Conservation (phyloP, 2,329 filamentous ascomycete genomes). For the Herpotrichia juniperi region DNA sequence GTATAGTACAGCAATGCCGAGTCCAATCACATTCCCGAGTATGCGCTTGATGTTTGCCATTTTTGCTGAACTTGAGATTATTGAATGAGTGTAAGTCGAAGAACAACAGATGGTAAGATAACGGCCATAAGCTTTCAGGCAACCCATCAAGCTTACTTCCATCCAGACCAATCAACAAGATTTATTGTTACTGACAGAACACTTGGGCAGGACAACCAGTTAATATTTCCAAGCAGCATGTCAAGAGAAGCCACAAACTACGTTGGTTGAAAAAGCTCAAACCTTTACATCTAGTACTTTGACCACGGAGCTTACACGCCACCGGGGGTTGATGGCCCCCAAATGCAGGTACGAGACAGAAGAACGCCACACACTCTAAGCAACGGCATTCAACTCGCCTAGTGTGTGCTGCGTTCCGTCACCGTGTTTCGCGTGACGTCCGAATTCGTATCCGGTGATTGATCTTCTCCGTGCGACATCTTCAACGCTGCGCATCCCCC, state of each 20-base stretch:
- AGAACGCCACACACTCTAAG: slow-evolving; percentile 4
- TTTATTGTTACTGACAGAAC: too few relatives aligned
- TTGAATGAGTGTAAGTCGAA: background rate
- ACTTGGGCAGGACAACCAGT: too few relatives aligned
- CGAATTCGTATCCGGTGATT: slow-evolving; percentile 26
- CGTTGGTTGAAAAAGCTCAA: too few relatives aligned
- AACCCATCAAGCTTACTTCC: too few relatives aligned
- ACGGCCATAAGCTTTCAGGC: background rate
- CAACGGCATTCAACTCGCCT: slow-evolving; percentile 5
- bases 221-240: too few relatives aligned
- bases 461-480: background rate
- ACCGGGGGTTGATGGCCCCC: slow-evolving; percentile 5
- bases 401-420: background rate
- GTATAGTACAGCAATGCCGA: background rate
- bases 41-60: background rate
- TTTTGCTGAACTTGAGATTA: background rate
- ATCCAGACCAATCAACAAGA: too few relatives aligned
- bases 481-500: background rate
- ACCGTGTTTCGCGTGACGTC: slow-evolving; percentile 8
- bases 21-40: background rate
- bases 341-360: slow-evolving; percentile 13
- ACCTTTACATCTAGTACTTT: background rate
- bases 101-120: background rate
- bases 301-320: background rate
- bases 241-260: too few relatives aligned